These are phyloP conservation scores for rapeseed (Brassica napus) DNA, from an alignment of 345 rosid species.

Conservation along the genomic window Da-Ae NC_063441.1:17784501-17785000, in stretches of 20 bases:
- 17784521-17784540: constrained; percentile 5
- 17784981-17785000: constrained; percentile 82
- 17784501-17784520: constrained; percentile 18
- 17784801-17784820: constrained; percentile 90
- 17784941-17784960: constrained; percentile 87
- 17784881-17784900: constrained; percentile 79
- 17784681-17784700: neutral
- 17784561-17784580: neutral
- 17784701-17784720: neutral
- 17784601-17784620: neutral
- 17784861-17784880: constrained; percentile 87
- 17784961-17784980: constrained; percentile 80
- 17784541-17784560: neutral
- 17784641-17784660: neutral
- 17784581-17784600: neutral
- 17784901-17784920: constrained; percentile 63
- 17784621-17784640: neutral
- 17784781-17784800: constrained; percentile 81
- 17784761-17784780: constrained; percentile 42
- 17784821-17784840: constrained; percentile 82
- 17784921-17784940: constrained; percentile 91
- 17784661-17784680: neutral
- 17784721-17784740: too few species aligned
- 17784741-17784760: too few species aligned
- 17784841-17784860: constrained; percentile 86